These are phyloP conservation scores for Clonostachys sp. DNA, from an alignment of 2,329 filamentous ascomycete genomes.

Conservation along the genomic window DNA sequence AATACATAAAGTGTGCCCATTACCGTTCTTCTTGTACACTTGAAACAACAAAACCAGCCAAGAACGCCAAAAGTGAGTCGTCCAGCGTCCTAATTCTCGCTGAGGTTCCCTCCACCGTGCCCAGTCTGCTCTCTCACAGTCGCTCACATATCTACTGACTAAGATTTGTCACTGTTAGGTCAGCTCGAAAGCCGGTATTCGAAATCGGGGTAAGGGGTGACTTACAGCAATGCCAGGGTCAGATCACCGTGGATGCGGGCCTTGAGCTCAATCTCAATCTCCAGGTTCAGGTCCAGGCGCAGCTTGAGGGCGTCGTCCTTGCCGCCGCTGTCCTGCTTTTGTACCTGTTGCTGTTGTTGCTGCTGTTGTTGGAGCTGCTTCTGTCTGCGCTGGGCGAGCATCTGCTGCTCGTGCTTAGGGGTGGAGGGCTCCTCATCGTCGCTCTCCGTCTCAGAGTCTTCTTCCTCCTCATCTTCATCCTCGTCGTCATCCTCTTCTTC, in stretches of 20 bases:
- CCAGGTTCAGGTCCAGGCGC: slow-evolving; percentile 66
- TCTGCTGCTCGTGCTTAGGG: slow-evolving; percentile 2
- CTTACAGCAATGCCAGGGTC: slow-evolving; percentile 66
- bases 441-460: slow-evolving; percentile 3
- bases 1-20: too few species aligned
- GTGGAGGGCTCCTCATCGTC: slow-evolving; percentile 7
- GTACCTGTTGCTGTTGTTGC: slow-evolving; percentile 6
- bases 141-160: too few species aligned
- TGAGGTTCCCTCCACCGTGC: too few species aligned
- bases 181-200: slow-evolving; percentile 1
- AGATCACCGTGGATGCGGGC: slow-evolving; percentile 76
- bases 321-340: slow-evolving; percentile 1
- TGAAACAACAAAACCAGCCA: too few species aligned
- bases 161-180: background rate
- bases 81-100: too few species aligned
- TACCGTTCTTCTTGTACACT: too few species aligned
- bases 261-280: slow-evolving; percentile 76
- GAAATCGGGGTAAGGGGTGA: slow-evolving; percentile 2
- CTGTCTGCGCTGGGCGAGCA: slow-evolving; percentile 2
- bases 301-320: slow-evolving; percentile 6
- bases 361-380: slow-evolving; percentile 3
- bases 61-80: too few species aligned
- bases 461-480: slow-evolving; percentile 1
- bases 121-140: too few species aligned
- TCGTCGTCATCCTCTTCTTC: slow-evolving; percentile 2